Conservation (phyloP, 495 filamentous ascomycete species). For the Astrothelium macrocarpum region DNA sequence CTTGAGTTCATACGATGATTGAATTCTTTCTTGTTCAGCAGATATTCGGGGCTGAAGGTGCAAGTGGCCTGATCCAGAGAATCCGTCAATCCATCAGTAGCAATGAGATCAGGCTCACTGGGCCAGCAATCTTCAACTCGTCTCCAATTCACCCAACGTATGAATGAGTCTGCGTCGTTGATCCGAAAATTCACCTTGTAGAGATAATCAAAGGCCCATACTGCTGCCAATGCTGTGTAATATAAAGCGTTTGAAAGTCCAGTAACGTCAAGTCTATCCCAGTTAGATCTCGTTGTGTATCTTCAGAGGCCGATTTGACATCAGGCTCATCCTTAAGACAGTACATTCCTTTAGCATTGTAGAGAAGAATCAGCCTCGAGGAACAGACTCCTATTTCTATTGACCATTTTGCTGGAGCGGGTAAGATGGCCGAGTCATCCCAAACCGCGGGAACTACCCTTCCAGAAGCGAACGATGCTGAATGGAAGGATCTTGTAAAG, state of each 20-base stretch:
- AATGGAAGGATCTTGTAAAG: neutral
- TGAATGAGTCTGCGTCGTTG: conserved; percentile 5
- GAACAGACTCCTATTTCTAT: neutral
- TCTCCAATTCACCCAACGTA: conserved; percentile 1
- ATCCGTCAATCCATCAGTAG: neutral
- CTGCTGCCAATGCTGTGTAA: neutral
- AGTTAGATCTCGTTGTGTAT: neutral
- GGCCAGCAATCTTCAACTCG: neutral
- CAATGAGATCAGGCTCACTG: neutral
- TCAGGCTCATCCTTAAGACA: neutral
- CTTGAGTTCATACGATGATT: conserved; percentile 6
- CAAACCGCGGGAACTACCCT: neutral
- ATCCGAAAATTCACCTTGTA: conserved; percentile 4
- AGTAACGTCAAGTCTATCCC: neutral
- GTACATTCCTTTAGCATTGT: neutral
- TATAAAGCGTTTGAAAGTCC: conserved; percentile 5
- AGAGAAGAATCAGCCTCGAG: neutral
- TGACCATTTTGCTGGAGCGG: neutral
- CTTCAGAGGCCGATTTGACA: conserved; percentile 4
- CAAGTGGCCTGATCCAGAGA: conserved; percentile 4
- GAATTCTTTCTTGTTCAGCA: neutral
- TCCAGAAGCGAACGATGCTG: neutral
- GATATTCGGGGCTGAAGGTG: neutral
- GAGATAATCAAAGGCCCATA: neutral
- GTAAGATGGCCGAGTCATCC: neutral